Conservation (phyloP, 129 eudicot species). For the Arctium minus region DNA sequence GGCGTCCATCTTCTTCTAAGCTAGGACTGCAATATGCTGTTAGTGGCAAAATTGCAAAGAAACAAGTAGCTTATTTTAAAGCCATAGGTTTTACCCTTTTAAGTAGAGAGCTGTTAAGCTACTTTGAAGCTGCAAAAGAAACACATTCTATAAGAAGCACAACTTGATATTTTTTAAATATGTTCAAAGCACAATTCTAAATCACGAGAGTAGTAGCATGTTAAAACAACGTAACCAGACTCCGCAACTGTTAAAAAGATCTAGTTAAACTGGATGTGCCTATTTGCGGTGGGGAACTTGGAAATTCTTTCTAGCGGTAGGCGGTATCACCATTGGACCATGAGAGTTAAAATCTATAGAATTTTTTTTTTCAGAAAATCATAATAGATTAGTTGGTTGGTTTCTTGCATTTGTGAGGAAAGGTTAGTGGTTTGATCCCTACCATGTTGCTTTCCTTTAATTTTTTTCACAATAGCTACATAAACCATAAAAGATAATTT, state of each 20-base stretch:
- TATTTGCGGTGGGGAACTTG: not conserved
- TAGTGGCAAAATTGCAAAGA: not conserved
- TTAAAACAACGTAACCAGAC: not conserved
- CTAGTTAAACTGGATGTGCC: not conserved
- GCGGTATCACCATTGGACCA: not conserved
- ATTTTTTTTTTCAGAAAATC: not conserved
- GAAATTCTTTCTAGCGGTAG: not conserved
- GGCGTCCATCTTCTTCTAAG: not conserved
- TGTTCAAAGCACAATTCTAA: not conserved
- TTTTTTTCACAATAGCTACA: not conserved
- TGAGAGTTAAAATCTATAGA: not conserved
- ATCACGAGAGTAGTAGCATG: not conserved
- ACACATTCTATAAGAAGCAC: not conserved
- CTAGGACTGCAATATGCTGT: not conserved
- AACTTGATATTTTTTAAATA: not conserved
- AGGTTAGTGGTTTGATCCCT: not conserved
- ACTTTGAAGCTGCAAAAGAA: not conserved
- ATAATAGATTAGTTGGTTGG: not conserved
- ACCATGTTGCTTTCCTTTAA: not conserved
- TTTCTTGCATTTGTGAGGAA: not conserved
- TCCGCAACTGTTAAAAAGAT: not conserved
- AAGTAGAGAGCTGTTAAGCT: not conserved
- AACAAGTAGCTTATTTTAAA: conserved; percentile 4
- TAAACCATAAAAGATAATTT: not conserved
- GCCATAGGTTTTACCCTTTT: not conserved